A percentile compares a stretch with the other conserved stretches of the same genome.
phyloP scores from a whole-genome alignment of 1,284 basidiomycete species.

The Porodaedalea pini region DNA sequence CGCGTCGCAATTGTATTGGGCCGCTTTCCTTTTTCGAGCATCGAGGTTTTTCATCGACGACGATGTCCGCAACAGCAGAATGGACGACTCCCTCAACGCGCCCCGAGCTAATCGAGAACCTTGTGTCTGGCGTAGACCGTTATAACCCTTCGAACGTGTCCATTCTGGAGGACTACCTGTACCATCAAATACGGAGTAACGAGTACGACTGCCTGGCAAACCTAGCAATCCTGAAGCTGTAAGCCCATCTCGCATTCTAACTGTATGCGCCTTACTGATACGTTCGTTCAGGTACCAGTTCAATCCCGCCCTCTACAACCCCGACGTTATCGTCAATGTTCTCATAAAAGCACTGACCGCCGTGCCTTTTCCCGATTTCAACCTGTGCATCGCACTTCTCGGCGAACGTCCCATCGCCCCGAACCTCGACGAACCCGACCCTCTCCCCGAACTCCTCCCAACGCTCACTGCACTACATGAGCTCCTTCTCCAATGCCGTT shows the following conservation, averaged over 20 bases:
- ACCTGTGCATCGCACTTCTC: conserved; percentile 86
- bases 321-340: conserved; percentile 91
- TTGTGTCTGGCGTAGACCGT: conserved; percentile 92
- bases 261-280: conserved; percentile 6
- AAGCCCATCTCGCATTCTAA: conserved; percentile 23
- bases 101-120: conserved; percentile 82
- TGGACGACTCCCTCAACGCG: conserved; percentile 73
- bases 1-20: neutral
- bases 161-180: conserved; percentile 93
- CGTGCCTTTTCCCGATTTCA: conserved; percentile 87
- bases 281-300: conserved; percentile 81
- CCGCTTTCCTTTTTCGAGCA: neutral
- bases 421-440: conserved; percentile 75
- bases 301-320: conserved; percentile 90
- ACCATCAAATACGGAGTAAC: conserved; percentile 83
- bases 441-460: conserved; percentile 72
- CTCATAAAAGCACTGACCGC: conserved; percentile 88
- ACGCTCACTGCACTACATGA: conserved; percentile 71
- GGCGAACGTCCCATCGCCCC: conserved; percentile 66
- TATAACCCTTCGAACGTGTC: conserved; percentile 94
- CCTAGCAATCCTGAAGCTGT: conserved; percentile 85
- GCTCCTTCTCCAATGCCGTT: conserved; percentile 83
- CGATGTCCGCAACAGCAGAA: conserved; percentile 46
- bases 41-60: conserved; percentile 12
- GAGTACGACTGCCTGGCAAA: conserved; percentile 95